These are phyloP conservation scores for Kazachstania bromeliacearum DNA, from an alignment of 805 yeast species.

Conservation along the genomic window DNA sequence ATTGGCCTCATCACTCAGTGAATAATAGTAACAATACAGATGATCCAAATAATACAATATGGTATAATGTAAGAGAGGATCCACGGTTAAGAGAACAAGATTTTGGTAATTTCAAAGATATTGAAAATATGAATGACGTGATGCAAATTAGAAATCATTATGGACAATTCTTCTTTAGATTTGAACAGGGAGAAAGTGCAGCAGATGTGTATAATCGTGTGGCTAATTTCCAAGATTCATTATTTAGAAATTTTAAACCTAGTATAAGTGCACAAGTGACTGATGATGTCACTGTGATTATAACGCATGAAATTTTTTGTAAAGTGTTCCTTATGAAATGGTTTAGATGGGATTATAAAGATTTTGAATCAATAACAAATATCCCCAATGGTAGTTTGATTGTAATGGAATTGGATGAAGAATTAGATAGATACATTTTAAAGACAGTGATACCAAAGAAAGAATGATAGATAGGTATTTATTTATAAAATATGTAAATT, in stretches of 20 bases:
- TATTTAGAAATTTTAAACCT: slow-evolving; percentile 65
- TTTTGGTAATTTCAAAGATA: slow-evolving; percentile 82
- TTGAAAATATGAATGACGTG: slow-evolving; percentile 62
- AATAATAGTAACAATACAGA: neutral
- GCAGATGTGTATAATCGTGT: slow-evolving; percentile 91
- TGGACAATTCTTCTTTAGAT: slow-evolving; percentile 80
- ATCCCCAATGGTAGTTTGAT: slow-evolving; percentile 77
- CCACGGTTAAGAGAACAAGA: slow-evolving; percentile 91
- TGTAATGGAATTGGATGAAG: slow-evolving; percentile 54
- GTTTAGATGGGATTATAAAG: slow-evolving; percentile 87
- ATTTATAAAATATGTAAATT: neutral
- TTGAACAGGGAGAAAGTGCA: slow-evolving; percentile 90
- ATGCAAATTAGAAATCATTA: slow-evolving; percentile 79
- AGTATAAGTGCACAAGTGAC: slow-evolving; percentile 38
- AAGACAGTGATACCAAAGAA: slow-evolving; percentile 44
- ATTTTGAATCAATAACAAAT: slow-evolving; percentile 71
- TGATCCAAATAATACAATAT: slow-evolving; percentile 20
- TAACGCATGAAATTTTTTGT: slow-evolving; percentile 93
- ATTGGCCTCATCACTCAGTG: slow-evolving; percentile 19
- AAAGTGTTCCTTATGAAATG: slow-evolving; percentile 87
- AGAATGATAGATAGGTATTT: neutral
- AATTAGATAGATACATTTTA: slow-evolving; percentile 43
- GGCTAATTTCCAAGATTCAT: slow-evolving; percentile 77
- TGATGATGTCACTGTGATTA: slow-evolving; percentile 72
- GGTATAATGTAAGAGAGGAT: slow-evolving; percentile 62